A percentile compares a stretch with the other conserved stretches of the same genome.
Evolutionary conservation across 768 basidiomycete genomes (phyloP).

Genomic region (Kwoniella sp.): DNA sequence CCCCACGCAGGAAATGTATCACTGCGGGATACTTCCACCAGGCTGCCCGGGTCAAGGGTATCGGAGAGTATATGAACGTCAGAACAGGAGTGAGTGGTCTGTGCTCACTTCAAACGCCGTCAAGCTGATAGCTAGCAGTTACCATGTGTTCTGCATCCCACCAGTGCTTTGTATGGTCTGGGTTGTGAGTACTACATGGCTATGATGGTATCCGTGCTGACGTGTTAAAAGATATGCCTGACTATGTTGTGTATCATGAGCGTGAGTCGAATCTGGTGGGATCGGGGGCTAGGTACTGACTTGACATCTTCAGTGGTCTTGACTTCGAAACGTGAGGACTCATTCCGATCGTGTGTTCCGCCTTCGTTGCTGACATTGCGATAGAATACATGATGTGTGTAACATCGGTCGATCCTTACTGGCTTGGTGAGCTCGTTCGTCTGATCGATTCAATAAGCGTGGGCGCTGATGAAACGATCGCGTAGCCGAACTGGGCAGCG

Average conservation of each 20-base stretch:
- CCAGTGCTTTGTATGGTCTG: conserved; percentile 90
- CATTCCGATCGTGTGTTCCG: background rate
- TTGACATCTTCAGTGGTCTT: conserved; percentile 59
- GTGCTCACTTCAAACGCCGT: background rate
- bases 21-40: conserved; percentile 99
- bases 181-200: conserved; percentile 61
- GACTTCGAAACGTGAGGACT: conserved; percentile 63
- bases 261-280: conserved; percentile 38
- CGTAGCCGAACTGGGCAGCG: conserved; percentile 84
- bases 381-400: conserved; percentile 92
- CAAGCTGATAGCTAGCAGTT: conserved; percentile 47
- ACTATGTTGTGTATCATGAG: conserved; percentile 96
- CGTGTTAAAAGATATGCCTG: conserved; percentile 70
- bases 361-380: conserved; percentile 22
- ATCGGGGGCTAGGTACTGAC: conserved; percentile 14
- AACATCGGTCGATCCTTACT: conserved; percentile 94
- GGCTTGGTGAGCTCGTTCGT: conserved; percentile 87
- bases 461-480: too few species aligned
- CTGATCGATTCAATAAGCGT: too few species aligned
- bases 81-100: conserved; percentile 61
- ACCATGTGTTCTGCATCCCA: conserved; percentile 93
- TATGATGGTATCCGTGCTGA: conserved; percentile 18
- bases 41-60: conserved; percentile 95
- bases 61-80: conserved; percentile 97
- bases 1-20: conserved; percentile 74